Evolutionary conservation across 768 basidiomycete species (phyloP).

Genomic region (Baorangia bicolor): DNA sequence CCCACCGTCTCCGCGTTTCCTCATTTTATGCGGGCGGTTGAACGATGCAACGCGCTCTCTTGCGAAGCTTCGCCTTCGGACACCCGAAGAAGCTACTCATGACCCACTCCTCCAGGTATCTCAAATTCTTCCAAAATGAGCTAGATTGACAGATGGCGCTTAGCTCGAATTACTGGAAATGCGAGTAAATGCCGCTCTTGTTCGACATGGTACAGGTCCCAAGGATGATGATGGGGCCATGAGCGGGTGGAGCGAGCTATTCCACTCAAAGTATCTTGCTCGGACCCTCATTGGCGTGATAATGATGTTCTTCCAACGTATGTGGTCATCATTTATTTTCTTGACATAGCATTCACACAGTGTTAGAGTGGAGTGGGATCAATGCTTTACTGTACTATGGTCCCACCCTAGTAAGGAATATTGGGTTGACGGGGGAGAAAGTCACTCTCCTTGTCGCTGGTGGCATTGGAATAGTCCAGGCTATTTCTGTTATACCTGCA

Average conservation of each 20-base stretch:
- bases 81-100: conserved; percentile 41
- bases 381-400: conserved; percentile 85
- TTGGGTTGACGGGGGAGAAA: conserved; percentile 61
- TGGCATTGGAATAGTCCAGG: conserved; percentile 77
- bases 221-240: conserved; percentile 17
- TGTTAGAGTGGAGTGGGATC: conserved; percentile 81
- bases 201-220: conserved; percentile 36
- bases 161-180: conserved; percentile 78
- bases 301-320: conserved; percentile 85
- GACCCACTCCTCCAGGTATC: conserved; percentile 55
- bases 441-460: conserved; percentile 69
- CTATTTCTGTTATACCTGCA: conserved; percentile 71
- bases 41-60: conserved; percentile 61
- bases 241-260: conserved; percentile 56
- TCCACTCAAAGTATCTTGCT: conserved; percentile 49
- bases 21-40: conserved; percentile 47
- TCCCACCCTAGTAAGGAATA: conserved; percentile 62
- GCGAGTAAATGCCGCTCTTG: conserved; percentile 60
- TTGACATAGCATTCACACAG: not conserved
- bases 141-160: not conserved
- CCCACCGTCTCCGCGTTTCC: conserved; percentile 49
- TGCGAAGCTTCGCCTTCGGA: conserved; percentile 48
- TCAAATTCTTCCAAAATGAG: not conserved
- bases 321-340: conserved; percentile 22
- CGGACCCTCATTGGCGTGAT: conserved; percentile 69